Base-by-base conservation (phyloP, 2,329 filamentous ascomycete species). In the Sclerotiophoma versabilis region DNA sequence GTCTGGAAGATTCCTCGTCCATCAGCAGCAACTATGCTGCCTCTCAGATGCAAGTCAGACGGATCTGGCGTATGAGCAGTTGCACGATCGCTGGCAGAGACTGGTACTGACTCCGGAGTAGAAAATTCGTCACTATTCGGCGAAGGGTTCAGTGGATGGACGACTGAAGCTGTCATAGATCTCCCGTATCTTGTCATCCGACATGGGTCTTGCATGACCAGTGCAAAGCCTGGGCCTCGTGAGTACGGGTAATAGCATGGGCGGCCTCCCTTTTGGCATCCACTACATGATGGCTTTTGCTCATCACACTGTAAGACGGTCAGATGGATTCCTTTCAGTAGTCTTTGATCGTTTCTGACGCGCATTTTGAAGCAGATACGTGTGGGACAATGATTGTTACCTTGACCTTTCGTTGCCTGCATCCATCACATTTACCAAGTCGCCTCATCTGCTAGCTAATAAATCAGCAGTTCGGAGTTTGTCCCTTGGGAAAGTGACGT, bases 321-420 rank as follows among this genome's bases (percentile, higher is more conserved):
- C 22, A 42, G n/a, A n/a, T n/a, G n/a, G n/a, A n/a, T n/a, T n/a
- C n/a, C n/a, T n/a, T n/a, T n/a, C n/a, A n/a, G n/a, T n/a, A n/a
- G n/a, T n/a, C n/a, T n/a, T n/a, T n/a, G n/a, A n/a, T n/a, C n/a
- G n/a, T n/a, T n/a, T n/a, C n/a, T n/a, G n/a, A n/a, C n/a, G n/a
- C n/a, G n/a, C n/a, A n/a, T n/a, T n/a, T n/a, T n/a, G n/a, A n/a
- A n/a, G n/a, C n/a, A n/a, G n/a, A n/a, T n/a, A n/a, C n/a, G n/a
- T n/a, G n/a, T n/a, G n/a, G n/a, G n/a, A n/a, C 12, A 6, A 5
- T 32, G 25, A 7, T 17, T 9, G 30, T 27, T 42, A 50, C 47
- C 38, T 53, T 53, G n/a, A 53, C 43, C n/a, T 53, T 53, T 12
- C 42, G 42, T 15, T 42, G 36, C 25, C 49, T 32, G 25, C 49